A percentile compares a stretch with the other conserved stretches of the same genome.
These are phyloP conservation scores for Thermothelomyces thermophilus DNA, from an alignment of 2,329 filamentous ascomycete genomes.

Conservation along the genomic window DNA sequence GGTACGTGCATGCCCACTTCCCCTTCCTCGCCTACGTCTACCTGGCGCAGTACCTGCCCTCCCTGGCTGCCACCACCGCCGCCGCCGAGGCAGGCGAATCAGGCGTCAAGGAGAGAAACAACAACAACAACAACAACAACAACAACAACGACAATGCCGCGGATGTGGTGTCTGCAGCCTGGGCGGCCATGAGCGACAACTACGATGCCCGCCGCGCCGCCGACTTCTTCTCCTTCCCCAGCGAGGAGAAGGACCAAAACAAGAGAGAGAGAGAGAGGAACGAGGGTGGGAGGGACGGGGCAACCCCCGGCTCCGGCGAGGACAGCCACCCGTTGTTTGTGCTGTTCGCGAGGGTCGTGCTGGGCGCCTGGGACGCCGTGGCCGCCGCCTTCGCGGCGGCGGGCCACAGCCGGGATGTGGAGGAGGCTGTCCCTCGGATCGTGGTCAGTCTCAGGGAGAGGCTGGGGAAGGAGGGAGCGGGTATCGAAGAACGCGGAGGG, in stretches of 20 bases:
- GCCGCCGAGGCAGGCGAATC: neutral
- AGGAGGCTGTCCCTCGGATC: constrained; percentile 1
- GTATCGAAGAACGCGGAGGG: neutral
- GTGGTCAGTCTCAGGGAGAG: neutral
- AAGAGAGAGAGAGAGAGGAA: neutral
- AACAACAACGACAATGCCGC: neutral
- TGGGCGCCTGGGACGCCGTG: constrained; percentile 8
- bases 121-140: constrained; percentile 10
- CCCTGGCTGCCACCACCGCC: neutral
- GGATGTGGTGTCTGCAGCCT: constrained; percentile 15
- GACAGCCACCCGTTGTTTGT: constrained; percentile 2
- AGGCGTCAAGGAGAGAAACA: too few relatives aligned
- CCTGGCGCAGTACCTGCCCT: constrained; percentile 31
- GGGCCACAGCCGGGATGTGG: neutral
- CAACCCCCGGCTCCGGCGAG: too few relatives aligned
- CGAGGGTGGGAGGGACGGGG: neutral
- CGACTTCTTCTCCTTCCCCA: neutral
- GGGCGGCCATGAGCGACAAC: constrained; percentile 14
- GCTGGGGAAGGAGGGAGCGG: neutral
- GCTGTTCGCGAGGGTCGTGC: neutral
- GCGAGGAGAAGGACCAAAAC: neutral
- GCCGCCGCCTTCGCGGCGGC: neutral
- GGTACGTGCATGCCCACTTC: constrained; percentile 34
- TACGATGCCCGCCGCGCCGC: too few relatives aligned
- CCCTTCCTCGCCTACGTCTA: constrained; percentile 37